These are phyloP conservation scores for Lotmaria passim DNA, from an alignment of 208 protist species.

Conservation along the genomic window DNA sequence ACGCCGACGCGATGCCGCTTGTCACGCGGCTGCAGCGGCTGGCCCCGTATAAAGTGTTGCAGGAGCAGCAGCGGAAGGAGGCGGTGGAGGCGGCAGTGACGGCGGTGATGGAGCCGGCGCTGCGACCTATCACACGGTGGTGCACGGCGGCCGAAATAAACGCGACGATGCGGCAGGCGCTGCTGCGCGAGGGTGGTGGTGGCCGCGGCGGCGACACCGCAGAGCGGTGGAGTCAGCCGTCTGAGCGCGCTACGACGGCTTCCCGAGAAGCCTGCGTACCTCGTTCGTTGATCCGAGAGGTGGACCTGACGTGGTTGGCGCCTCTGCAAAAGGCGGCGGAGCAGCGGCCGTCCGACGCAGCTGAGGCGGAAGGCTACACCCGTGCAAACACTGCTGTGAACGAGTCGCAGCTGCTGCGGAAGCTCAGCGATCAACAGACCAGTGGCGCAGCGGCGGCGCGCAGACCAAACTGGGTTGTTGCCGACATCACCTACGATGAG, in stretches of 20 bases:
- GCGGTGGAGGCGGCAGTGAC: constrained; percentile 34
- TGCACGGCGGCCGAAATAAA: constrained; percentile 19
- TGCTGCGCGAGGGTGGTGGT: constrained; percentile 11
- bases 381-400: neutral
- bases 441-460: neutral
- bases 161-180: constrained; percentile 13
- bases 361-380: neutral
- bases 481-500: constrained; percentile 69
- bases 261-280: neutral
- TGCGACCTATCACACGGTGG: constrained; percentile 47
- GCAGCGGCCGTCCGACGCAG: neutral
- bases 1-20: constrained; percentile 21
- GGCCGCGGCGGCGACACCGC: neutral
- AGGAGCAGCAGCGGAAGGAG: constrained; percentile 62
- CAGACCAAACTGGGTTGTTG: constrained; percentile 68
- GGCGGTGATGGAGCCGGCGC: constrained; percentile 44
- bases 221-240: too few species aligned
- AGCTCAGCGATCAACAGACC: constrained; percentile 2
- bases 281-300: neutral
- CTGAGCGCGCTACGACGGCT: too few species aligned
- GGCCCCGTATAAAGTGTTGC: constrained; percentile 47
- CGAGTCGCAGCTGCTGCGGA: constrained; percentile 17
- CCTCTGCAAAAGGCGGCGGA: constrained; percentile 1
- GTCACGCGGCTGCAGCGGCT: constrained; percentile 35
- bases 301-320: constrained; percentile 17